Conservation (phyloP, 495 filamentous ascomycete genomes). For the Saxophila tyrrhenica region DNA sequence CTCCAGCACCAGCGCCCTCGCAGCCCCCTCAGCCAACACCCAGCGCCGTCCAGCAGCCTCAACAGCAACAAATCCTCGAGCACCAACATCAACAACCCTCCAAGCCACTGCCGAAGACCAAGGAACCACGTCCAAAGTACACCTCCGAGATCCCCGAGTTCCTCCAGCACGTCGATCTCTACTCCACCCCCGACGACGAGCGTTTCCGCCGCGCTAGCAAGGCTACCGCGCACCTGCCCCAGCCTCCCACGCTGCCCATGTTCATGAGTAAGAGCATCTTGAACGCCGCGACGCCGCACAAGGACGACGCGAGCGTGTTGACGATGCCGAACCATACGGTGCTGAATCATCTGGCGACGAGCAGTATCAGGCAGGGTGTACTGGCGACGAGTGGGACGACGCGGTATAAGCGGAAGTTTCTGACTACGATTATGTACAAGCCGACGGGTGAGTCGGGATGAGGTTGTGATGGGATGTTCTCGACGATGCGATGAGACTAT, state of each 20-base stretch:
- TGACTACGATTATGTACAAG: constrained; percentile 96
- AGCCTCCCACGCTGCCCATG: constrained; percentile 75
- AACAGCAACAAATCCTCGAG: neutral
- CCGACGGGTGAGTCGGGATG: constrained; percentile 44
- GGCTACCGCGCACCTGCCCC: constrained; percentile 61
- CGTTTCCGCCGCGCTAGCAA: constrained; percentile 57
- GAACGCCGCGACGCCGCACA: constrained; percentile 80
- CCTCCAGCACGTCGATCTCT: constrained; percentile 63
- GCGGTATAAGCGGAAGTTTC: constrained; percentile 94
- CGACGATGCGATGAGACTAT: neutral
- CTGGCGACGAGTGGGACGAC: constrained; percentile 96
- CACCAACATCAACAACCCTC: neutral
- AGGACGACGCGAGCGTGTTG: constrained; percentile 93
- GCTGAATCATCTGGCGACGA: constrained; percentile 93
- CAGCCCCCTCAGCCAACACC: neutral
- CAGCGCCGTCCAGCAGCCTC: neutral
- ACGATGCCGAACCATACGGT: constrained; percentile 96
- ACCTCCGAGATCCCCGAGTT: constrained; percentile 65
- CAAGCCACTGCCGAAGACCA: constrained; percentile 1
- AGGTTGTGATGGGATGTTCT: neutral
- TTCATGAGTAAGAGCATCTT: constrained; percentile 92
- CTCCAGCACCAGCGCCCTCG: neutral
- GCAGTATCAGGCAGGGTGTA: constrained; percentile 92
- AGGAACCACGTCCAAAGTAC: constrained; percentile 39
- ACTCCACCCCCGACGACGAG: constrained; percentile 54